Percentiles rank a stretch among this genome's conserved stretches.
phyloP scores from a whole-genome alignment of 2,329 filamentous ascomycete genomes.

The Fusarium nematophilum region DNA sequence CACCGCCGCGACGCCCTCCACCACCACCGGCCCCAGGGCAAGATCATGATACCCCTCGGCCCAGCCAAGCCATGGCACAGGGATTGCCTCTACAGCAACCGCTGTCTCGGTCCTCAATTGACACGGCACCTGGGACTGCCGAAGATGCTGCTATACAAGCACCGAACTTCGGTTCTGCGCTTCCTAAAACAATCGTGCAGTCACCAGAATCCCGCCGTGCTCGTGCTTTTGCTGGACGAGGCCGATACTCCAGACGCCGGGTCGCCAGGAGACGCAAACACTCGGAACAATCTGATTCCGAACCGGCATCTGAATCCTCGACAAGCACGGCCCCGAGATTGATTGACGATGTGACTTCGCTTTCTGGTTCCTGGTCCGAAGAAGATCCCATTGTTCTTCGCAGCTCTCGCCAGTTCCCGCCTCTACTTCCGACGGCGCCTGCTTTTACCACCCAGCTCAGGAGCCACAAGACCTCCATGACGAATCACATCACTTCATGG shows the following conservation, averaged over 20 bases:
- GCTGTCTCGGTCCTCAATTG: not conserved
- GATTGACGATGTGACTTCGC: slow-evolving; percentile 32
- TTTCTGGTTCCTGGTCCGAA: slow-evolving; percentile 42
- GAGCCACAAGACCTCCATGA: slow-evolving; percentile 44
- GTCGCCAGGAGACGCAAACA: slow-evolving; percentile 2
- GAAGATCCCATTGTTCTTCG: slow-evolving; percentile 45
- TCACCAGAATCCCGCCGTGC: slow-evolving; percentile 6
- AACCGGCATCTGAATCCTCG: slow-evolving; percentile 35
- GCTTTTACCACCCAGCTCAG: slow-evolving; percentile 31
- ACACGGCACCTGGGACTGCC: not conserved
- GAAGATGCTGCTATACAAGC: not conserved
- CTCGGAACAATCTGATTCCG: slow-evolving; percentile 7
- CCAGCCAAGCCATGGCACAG: slow-evolving; percentile 9
- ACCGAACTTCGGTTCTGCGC: slow-evolving; percentile 1
- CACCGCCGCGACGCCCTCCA: no score
- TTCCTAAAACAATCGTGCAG: slow-evolving; percentile 6
- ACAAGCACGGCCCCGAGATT: slow-evolving; percentile 40
- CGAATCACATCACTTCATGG: slow-evolving; percentile 49
- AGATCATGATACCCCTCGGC: slow-evolving; percentile 12
- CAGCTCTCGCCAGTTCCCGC: slow-evolving; percentile 48
- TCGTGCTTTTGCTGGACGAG: not conserved
- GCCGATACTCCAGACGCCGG: not conserved
- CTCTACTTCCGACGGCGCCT: slow-evolving; percentile 45
- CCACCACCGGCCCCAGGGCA: slow-evolving; percentile 16
- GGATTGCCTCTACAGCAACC: slow-evolving; percentile 15